phyloP scores from a whole-genome alignment of 768 basidiomycete species.

The Trametes villosa region DNA sequence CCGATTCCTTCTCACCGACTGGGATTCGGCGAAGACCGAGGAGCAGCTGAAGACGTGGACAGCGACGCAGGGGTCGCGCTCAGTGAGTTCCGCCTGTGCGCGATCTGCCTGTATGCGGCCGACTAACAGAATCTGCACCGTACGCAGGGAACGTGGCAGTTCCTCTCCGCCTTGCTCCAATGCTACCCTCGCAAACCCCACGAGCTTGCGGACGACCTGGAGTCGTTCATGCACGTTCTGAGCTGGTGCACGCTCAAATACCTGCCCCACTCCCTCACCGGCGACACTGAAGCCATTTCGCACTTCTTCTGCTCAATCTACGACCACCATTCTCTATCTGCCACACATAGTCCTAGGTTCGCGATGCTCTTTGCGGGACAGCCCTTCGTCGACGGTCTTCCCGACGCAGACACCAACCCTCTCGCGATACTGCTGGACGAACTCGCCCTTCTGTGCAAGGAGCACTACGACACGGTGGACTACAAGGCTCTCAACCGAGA shows the following conservation, averaged over 20 bases:
- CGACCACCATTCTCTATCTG: too few relatives aligned
- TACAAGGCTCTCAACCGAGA: too few relatives aligned
- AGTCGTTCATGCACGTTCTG: constrained; percentile 22
- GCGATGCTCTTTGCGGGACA: too few relatives aligned
- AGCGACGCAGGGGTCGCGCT: neutral
- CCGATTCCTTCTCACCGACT: neutral
- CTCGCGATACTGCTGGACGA: too few relatives aligned
- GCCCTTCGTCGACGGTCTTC: too few relatives aligned
- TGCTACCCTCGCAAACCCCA: constrained; percentile 12
- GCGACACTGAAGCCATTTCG: too few relatives aligned
- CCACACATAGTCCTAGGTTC: too few relatives aligned
- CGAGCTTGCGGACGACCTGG: constrained; percentile 23
- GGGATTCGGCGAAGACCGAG: neutral
- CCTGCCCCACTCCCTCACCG: neutral
- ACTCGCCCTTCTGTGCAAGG: too few relatives aligned
- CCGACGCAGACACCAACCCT: too few relatives aligned
- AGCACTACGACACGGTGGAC: too few relatives aligned
- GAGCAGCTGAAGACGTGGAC: neutral
- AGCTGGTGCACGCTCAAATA: neutral
- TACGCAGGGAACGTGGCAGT: constrained; percentile 27
- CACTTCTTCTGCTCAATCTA: too few relatives aligned
- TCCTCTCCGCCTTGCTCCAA: constrained; percentile 17
- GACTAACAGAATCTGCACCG: neutral
- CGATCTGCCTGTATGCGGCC: neutral
- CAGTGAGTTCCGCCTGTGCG: neutral